Conservation (phyloP, 768 basidiomycete genomes). For the Dentipellis fragilis region DNA sequence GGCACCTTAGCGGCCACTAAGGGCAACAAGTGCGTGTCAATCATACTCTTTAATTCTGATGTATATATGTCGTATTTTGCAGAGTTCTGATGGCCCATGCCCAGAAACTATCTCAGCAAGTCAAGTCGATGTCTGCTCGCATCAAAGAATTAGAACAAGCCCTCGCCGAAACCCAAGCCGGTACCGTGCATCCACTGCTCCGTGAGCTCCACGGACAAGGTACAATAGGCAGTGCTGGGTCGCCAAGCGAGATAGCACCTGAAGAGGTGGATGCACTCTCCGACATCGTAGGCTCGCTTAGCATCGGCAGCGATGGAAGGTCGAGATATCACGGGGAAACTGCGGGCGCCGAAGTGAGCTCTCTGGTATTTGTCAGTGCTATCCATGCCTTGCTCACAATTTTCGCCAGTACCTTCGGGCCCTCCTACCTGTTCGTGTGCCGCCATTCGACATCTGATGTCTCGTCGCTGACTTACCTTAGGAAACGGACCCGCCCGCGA, state of each 20-base stretch:
- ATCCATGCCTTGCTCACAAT: neutral
- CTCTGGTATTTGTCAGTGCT: neutral
- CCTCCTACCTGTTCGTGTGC: neutral
- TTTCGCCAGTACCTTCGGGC: neutral
- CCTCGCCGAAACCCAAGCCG: conserved; percentile 22
- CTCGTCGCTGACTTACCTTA: neutral
- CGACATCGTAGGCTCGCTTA: conserved; percentile 36
- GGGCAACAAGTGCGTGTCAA: conserved; percentile 39
- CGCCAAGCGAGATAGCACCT: neutral
- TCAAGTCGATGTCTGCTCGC: conserved; percentile 29
- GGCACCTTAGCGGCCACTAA: conserved; percentile 44
- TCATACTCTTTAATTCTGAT: neutral
- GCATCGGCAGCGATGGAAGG: conserved; percentile 39
- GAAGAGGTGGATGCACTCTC: conserved; percentile 22
- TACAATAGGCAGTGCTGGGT: neutral
- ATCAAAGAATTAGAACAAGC: conserved; percentile 38
- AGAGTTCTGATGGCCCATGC: conserved; percentile 45
- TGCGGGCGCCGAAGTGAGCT: conserved; percentile 39
- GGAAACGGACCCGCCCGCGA: conserved; percentile 2
- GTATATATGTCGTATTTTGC: conserved; percentile 1
- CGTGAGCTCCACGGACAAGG: neutral
- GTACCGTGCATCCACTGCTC: conserved; percentile 6
- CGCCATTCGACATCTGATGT: neutral
- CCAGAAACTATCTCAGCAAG: conserved; percentile 36
- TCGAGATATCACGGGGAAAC: conserved; percentile 40